Evolutionary conservation across 805 yeast genomes (phyloP), one percentile per base, ranked within the genome.

Genomic region (Candida mattraensis): DNA sequence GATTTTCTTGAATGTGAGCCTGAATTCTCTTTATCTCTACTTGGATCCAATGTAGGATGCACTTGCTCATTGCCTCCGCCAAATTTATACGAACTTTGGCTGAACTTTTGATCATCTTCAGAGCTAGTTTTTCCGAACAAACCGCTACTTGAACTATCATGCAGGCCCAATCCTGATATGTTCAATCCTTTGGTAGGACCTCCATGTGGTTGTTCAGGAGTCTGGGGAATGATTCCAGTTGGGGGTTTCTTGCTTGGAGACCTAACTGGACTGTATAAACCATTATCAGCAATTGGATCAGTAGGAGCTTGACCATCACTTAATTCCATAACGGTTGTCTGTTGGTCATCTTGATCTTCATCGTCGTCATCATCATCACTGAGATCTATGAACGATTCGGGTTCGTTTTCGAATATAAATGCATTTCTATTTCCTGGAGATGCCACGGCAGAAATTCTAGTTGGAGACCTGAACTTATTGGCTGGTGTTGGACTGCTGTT

Each of bases 371-470:
- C 50, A 15, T 47, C 54, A 24, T 50, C 49, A 20, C 41, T 36
- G 14, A 50, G 29, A 18, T 47, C 48, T 14, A 45, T 37, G 21
- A 45, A 46, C 13, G 49, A 48, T 10, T 48, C 51, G 2, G 48
- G 47, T 24, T 50, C 53, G 8, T 25, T 30, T 14, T 48, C 53
- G 26, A 51, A 39, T 5, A 53, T 41, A 16, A 45, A 41, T 7
- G 51, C 56, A 25, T 50, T 50, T 21, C 58, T 39, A 28, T 48
- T 48, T 9, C 42, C 31, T 11, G 54, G 51, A 6, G 50, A 40
- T 26, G 20, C 37, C 7, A 44, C 39, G 2, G 45, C 49, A 8
- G 35, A 13, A 14, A 38, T 5, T n/a, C 36, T 24, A 5, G 29
- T 12, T 2, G 50, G 41, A 8, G 50, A 35, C 29, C 33, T 40